Conservation (phyloP, 2,329 filamentous ascomycete genomes). For the Thelonectria blattea region DNA sequence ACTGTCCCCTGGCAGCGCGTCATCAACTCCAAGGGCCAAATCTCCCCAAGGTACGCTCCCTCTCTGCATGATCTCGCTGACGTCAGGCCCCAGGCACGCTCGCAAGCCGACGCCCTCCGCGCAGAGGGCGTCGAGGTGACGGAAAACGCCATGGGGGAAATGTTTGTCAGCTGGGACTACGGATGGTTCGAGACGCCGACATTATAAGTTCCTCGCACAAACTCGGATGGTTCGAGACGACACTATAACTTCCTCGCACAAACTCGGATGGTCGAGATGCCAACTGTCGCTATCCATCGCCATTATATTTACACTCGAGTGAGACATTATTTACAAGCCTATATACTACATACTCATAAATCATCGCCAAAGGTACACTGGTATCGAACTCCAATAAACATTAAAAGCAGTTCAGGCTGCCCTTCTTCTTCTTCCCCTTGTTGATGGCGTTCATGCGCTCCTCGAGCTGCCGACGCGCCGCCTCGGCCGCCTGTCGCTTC, state of each 20-base stretch:
- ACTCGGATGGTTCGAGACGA: too few relatives aligned
- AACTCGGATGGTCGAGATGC: too few relatives aligned
- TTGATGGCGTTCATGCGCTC: constrained; percentile 93
- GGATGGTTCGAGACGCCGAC: constrained; percentile 55
- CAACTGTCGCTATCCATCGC: too few relatives aligned
- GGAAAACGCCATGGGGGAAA: constrained; percentile 56
- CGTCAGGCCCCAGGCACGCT: constrained; percentile 54
- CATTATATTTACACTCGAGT: too few relatives aligned
- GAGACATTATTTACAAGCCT: too few relatives aligned
- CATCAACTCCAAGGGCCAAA: constrained; percentile 83
- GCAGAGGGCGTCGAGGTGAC: constrained; percentile 61
- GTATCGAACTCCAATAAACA: constrained; percentile 9
- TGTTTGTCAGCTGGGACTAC: constrained; percentile 58
- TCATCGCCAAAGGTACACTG: not conserved
- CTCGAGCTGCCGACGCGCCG: constrained; percentile 86
- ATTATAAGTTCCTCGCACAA: too few relatives aligned
- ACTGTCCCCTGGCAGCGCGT: constrained; percentile 97
- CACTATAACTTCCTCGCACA: too few relatives aligned
- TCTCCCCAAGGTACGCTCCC: constrained; percentile 74
- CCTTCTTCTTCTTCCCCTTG: constrained; percentile 92
- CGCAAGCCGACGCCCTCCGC: constrained; percentile 56
- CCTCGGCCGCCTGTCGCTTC: constrained; percentile 88
- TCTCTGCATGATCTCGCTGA: not conserved
- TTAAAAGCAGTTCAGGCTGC: constrained; percentile 96
- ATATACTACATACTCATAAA: not conserved